These are phyloP conservation scores for Zarea fungicola DNA, from an alignment of 2,329 filamentous ascomycete genomes.

Conservation along the genomic window DNA sequence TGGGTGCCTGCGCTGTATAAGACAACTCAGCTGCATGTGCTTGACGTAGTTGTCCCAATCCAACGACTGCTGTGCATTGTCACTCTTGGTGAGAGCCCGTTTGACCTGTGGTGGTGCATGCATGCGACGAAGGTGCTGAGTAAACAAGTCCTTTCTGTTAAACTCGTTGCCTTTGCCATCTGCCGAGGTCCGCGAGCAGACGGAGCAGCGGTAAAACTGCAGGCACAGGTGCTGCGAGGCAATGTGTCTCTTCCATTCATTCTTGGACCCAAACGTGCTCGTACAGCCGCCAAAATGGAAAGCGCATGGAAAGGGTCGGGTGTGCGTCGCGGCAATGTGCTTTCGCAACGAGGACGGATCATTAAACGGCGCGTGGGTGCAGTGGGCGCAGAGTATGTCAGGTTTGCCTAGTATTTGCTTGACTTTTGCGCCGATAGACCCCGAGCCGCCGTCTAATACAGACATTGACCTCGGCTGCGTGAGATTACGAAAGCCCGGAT, in stretches of 20 bases:
- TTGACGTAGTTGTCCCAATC: conserved; percentile 63
- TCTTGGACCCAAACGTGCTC: conserved; percentile 85
- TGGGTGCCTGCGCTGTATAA: conserved; percentile 61
- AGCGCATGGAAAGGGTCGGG: conserved; percentile 74
- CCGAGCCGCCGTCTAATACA: conserved; percentile 21
- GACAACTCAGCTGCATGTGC: conserved; percentile 69
- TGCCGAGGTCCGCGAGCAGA: conserved; percentile 48
- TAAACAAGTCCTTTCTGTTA: conserved; percentile 94
- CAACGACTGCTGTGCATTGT: conserved; percentile 48
- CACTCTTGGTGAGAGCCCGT: conserved; percentile 50
- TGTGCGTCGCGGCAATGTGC: conserved; percentile 63
- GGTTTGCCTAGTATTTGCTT: conserved; percentile 50
- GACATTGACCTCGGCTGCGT: conserved; percentile 14
- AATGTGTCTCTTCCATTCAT: conserved; percentile 97
- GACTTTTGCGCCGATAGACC: conserved; percentile 37
- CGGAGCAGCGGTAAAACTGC: conserved; percentile 59
- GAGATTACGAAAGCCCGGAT: conserved; percentile 3
- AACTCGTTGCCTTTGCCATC: conserved; percentile 65
- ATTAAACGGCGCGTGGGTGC: conserved; percentile 61
- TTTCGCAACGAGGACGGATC: conserved; percentile 61
- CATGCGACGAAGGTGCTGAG: conserved; percentile 91
- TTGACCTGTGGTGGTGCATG: conserved; percentile 68
- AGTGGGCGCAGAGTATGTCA: conserved; percentile 56
- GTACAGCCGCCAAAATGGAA: conserved; percentile 79
- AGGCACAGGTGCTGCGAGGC: conserved; percentile 79